Percentiles rank a stretch among this genome's conserved stretches.
These are phyloP conservation scores for Backusella westeae DNA, from an alignment of 192 early-diverging fungal species.

Conservation along the genomic window DNA sequence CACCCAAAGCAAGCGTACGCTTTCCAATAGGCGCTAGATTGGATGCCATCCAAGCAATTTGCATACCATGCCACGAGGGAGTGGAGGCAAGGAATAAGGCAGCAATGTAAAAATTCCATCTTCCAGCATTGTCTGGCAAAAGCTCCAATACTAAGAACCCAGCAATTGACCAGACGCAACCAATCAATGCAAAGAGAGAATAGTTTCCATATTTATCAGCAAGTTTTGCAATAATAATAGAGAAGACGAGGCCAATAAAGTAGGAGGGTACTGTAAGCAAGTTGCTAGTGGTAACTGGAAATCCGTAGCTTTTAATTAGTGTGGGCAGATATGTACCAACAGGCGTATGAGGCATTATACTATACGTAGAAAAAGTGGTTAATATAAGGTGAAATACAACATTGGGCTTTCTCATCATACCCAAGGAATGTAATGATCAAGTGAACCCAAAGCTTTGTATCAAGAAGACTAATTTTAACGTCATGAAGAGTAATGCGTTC, in stretches of 20 bases:
- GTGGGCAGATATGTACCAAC: constrained; percentile 17
- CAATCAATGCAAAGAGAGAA: constrained; percentile 12
- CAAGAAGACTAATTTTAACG: constrained; percentile 2
- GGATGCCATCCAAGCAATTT: constrained; percentile 30
- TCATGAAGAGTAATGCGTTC: constrained; percentile 13
- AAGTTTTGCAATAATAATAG: constrained; percentile 13
- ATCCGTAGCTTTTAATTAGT: constrained; percentile 16
- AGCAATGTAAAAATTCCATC: constrained; percentile 20
- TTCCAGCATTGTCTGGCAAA: constrained; percentile 31
- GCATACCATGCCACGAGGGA: constrained; percentile 31
- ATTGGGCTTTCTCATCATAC: not conserved
- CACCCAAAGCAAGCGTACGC: constrained; percentile 24
- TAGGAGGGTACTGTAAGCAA: constrained; percentile 14
- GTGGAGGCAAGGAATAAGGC: constrained; percentile 12
- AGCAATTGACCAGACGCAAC: constrained; percentile 19
- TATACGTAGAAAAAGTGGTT: not conserved
- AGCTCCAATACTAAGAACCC: constrained; percentile 28
- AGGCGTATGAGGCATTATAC: constrained; percentile 22
- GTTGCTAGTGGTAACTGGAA: constrained; percentile 22
- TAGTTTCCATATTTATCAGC: constrained; percentile 21
- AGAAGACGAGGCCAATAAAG: constrained; percentile 13
- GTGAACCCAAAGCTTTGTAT: constrained; percentile 21
- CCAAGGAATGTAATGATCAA: constrained; percentile 21
- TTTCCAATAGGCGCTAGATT: constrained; percentile 28
- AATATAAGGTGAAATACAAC: not conserved